Percentiles rank a stretch among this genome's conserved stretches.
Conservation (phyloP, 2,329 filamentous ascomycete species). For the Apiospora aurea region DNA sequence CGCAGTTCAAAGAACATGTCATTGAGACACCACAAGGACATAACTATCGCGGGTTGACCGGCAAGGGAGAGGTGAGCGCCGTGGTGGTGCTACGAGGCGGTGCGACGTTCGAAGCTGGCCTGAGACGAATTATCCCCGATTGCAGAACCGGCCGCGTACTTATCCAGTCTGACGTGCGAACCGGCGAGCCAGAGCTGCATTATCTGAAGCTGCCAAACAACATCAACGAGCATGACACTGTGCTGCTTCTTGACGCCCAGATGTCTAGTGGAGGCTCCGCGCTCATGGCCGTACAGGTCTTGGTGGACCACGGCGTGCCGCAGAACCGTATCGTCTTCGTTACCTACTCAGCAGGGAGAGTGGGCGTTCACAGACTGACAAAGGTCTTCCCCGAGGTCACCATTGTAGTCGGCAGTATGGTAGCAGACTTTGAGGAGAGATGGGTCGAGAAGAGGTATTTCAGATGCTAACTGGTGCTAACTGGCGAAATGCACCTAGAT, state of each 20-base stretch:
- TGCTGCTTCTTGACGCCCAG: conserved; percentile 89
- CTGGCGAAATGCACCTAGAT: background rate
- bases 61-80: conserved; percentile 79
- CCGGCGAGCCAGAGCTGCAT: conserved; percentile 91
- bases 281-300: conserved; percentile 94
- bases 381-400: conserved; percentile 88
- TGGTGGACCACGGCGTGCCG: conserved; percentile 90
- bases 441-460: conserved; percentile 94
- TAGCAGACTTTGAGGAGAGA: conserved; percentile 81
- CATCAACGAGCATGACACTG: conserved; percentile 77
- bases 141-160: conserved; percentile 87
- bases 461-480: conserved; percentile 77
- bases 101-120: conserved; percentile 83
- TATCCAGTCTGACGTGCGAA: conserved; percentile 86
- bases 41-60: conserved; percentile 74
- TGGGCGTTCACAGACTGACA: conserved; percentile 83
- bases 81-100: conserved; percentile 90
- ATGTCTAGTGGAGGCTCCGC: conserved; percentile 89
- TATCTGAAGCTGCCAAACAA: conserved; percentile 81
- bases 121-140: conserved; percentile 91
- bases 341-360: conserved; percentile 86
- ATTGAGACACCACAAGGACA: conserved; percentile 76
- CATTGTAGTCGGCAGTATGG: conserved; percentile 83
- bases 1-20: conserved; percentile 68
- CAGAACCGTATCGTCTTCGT: conserved; percentile 89